Base-by-base conservation (phyloP, 106 monocot species). In the Hemerocallis citrina region DNA sequence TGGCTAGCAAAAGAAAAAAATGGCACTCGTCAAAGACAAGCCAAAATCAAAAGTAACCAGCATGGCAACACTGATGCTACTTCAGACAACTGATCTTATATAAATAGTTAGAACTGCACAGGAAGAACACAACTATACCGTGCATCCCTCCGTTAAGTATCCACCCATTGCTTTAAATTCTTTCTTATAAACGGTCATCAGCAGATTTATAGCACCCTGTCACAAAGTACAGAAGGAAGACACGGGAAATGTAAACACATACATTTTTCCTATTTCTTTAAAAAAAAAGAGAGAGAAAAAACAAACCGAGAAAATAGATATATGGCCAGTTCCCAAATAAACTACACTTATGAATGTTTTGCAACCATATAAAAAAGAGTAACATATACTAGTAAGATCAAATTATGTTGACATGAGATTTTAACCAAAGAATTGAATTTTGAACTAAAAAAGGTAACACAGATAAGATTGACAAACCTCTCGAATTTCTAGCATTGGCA, bases 401-500 rank as follows among this genome's bases (percentile, higher is more conserved):
- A 46, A 46, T 32, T 4, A 54, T 16, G 28, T 27, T 52, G 28
- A 29, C 15, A 15, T 15, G 31, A 54, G 54, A 5, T 12, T 29
- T 3, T 28, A 52, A 11, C 1, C 20, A 47, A 47, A n/a, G n/a
- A n/a, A n/a, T n/a, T 21, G 10, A 47, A 47, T 47, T 47, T 22
- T 13, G 13, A 22, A 20, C n/a, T 8, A 46, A 1, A 2, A 46
- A 2, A 46, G 46, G 7, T 7, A 52, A 52, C 15, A 3, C 29
- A 14, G 27, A 17, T 33, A 34, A 14, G 23, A 20, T 28, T 19
- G 29, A 43, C 71, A 44, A 68, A 98, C 92, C 98, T 98, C 98
- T 29, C 88, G 84, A 59, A 98, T 98, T 74, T 98, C 91, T 45
- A 98, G 65, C 17, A 92, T 88, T 50, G 98, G 98, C 88, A 98